These are phyloP conservation scores for Raffaelea ambrosiae DNA, from an alignment of 2,329 filamentous ascomycete species.

Conservation along the genomic window DNA sequence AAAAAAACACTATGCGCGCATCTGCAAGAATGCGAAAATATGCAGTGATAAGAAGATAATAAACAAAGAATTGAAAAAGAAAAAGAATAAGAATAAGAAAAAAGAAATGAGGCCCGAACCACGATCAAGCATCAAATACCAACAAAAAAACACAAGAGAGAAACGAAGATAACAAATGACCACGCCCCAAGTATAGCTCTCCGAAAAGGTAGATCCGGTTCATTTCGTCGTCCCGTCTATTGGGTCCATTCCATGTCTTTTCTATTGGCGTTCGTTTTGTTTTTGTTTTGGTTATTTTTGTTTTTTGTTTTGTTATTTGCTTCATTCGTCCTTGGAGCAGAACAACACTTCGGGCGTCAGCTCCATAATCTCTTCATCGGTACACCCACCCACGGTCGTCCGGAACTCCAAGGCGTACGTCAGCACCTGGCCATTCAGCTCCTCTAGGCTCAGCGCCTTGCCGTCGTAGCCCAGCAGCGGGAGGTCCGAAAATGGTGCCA, in stretches of 20 bases:
- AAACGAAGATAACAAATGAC: background rate
- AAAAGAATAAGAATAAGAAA: too few relatives aligned
- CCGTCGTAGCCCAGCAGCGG: constrained; percentile 61
- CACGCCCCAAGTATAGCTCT: background rate
- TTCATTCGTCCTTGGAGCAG: constrained; percentile 4
- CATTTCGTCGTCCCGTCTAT: too few relatives aligned
- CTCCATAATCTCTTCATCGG: constrained; percentile 19
- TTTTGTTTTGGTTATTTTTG: background rate
- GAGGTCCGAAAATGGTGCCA: constrained; percentile 37
- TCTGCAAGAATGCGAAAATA: too few relatives aligned
- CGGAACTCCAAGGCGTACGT: constrained; percentile 54
- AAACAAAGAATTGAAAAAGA: background rate
- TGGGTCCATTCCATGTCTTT: too few relatives aligned
- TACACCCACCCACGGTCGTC: constrained; percentile 59
- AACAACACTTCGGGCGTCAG: constrained; percentile 9
- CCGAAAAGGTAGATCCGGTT: too few relatives aligned
- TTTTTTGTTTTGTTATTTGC: too few relatives aligned
- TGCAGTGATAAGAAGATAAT: too few relatives aligned
- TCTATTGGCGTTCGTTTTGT: too few relatives aligned
- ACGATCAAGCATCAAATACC: too few relatives aligned
- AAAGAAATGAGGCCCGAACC: too few relatives aligned
- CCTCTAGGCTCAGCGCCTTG: constrained; percentile 26
- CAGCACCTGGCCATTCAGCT: constrained; percentile 33
- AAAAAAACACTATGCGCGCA: too few relatives aligned
- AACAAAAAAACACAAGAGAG: background rate